Conservation (phyloP, 768 basidiomycete genomes). For the Aureoboletus auriporus region DNA sequence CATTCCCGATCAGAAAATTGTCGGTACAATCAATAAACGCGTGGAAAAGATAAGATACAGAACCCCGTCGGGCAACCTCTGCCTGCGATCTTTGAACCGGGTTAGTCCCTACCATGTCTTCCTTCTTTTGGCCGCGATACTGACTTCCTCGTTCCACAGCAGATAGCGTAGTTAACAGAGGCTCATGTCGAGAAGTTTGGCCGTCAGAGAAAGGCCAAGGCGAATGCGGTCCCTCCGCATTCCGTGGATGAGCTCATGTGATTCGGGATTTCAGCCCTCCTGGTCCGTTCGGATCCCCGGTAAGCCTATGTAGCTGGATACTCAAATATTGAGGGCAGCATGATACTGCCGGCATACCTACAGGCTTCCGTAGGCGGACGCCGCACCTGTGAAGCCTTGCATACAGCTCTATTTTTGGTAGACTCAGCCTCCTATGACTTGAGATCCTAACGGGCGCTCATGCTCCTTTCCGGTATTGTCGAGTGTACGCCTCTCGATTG, state of each 20-base stretch:
- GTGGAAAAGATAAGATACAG: slow-evolving; percentile 14
- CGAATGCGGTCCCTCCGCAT: slow-evolving; percentile 4
- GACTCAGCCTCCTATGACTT: too few species aligned
- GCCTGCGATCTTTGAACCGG: slow-evolving; percentile 11
- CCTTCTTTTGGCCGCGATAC: background rate
- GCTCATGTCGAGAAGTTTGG: slow-evolving; percentile 13
- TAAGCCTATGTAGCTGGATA: too few species aligned
- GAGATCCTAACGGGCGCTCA: too few species aligned
- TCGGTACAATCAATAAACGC: slow-evolving; percentile 9
- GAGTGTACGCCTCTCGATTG: background rate
- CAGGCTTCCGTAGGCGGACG: too few species aligned
- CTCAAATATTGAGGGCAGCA: too few species aligned
- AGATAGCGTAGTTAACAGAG: slow-evolving; percentile 8
- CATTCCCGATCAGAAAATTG: slow-evolving; percentile 5
- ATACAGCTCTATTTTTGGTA: too few species aligned
- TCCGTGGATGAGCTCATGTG: slow-evolving; percentile 14
- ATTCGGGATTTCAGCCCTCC: background rate
- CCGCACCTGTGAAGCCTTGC: too few species aligned
- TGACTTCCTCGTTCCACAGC: slow-evolving; percentile 4
- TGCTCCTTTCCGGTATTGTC: too few species aligned
- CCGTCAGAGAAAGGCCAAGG: background rate
- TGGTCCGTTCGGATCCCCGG: too few species aligned
- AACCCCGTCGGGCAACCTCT: slow-evolving; percentile 6
- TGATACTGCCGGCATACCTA: too few species aligned
- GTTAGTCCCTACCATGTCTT: background rate